Evolutionary conservation across 495 filamentous ascomycete genomes (phyloP).

Genomic region (Talaromyces proteolyticus): DNA sequence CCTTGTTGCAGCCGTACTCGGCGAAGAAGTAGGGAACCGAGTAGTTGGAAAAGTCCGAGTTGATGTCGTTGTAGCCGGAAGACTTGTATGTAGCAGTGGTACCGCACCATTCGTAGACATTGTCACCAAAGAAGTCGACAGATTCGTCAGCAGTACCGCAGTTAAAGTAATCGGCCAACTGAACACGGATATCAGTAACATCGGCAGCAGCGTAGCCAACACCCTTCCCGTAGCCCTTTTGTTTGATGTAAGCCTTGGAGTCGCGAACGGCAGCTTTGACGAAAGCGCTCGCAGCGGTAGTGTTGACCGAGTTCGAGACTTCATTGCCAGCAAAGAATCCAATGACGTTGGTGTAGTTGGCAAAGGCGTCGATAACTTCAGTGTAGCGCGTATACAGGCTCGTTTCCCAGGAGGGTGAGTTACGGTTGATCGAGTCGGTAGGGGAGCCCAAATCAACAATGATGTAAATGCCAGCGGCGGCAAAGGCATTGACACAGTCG

Average conservation of each 20-base stretch:
- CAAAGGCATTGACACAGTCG: conserved; percentile 77
- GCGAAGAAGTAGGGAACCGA: conserved; percentile 94
- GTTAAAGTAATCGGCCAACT: conserved; percentile 89
- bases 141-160: conserved; percentile 59
- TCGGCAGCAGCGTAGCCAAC: conserved; percentile 96
- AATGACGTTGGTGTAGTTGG: conserved; percentile 76
- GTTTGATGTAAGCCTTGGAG: conserved; percentile 85
- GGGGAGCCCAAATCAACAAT: conserved; percentile 85
- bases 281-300: conserved; percentile 81
- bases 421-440: conserved; percentile 73
- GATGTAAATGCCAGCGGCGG: conserved; percentile 88
- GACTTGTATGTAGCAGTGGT: conserved; percentile 55
- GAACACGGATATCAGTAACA: conserved; percentile 66
- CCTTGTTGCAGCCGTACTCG: conserved; percentile 92
- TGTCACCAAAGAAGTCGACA: conserved; percentile 98
- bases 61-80: conserved; percentile 76
- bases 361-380: conserved; percentile 71
- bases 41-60: conserved; percentile 78
- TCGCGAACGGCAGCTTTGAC: conserved; percentile 97
- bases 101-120: conserved; percentile 98
- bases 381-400: conserved; percentile 75
- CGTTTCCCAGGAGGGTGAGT: conserved; percentile 68
- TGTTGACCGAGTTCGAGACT: conserved; percentile 77
- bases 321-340: conserved; percentile 99
- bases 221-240: conserved; percentile 67